phyloP scores from a whole-genome alignment of 2,329 filamentous ascomycete species.

The Fusarium cicatricum region DNA sequence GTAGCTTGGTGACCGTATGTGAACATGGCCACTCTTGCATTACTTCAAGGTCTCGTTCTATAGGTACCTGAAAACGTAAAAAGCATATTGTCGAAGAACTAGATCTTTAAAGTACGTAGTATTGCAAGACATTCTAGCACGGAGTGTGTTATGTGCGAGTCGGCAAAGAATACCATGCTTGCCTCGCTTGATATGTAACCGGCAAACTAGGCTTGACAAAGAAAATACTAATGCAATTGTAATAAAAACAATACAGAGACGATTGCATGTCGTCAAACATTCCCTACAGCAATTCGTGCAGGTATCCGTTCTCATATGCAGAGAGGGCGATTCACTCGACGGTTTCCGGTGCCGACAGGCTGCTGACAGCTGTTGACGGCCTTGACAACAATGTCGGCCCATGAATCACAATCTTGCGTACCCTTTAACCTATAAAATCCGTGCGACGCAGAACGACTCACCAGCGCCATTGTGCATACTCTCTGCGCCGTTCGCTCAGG shows the following conservation, averaged over 20 bases:
- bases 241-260: too few species aligned
- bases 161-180: too few species aligned
- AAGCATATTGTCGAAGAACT: too few species aligned
- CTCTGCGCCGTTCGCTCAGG: slow-evolving; percentile 14
- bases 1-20: too few species aligned
- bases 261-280: too few species aligned
- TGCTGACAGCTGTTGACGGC: slow-evolving; percentile 36
- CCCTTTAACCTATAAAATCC: slow-evolving; percentile 12
- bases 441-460: slow-evolving; percentile 27
- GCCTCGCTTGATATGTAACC: neutral
- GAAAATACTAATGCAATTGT: neutral
- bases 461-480: slow-evolving; percentile 28
- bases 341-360: slow-evolving; percentile 16
- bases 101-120: too few species aligned
- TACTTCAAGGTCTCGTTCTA: too few species aligned
- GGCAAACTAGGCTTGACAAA: neutral
- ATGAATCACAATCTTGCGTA: slow-evolving; percentile 28
- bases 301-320: slow-evolving; percentile 10
- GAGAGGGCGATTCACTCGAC: too few species aligned
- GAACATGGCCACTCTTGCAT: too few species aligned
- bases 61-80: too few species aligned
- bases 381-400: neutral
- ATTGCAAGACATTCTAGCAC: too few species aligned
- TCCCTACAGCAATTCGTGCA: slow-evolving; percentile 4
- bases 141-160: too few species aligned